Evolutionary conservation across 2,329 filamentous ascomycete genomes (phyloP), one percentile per base, ranked within the genome.

Genomic region (Penicillium sp.): DNA sequence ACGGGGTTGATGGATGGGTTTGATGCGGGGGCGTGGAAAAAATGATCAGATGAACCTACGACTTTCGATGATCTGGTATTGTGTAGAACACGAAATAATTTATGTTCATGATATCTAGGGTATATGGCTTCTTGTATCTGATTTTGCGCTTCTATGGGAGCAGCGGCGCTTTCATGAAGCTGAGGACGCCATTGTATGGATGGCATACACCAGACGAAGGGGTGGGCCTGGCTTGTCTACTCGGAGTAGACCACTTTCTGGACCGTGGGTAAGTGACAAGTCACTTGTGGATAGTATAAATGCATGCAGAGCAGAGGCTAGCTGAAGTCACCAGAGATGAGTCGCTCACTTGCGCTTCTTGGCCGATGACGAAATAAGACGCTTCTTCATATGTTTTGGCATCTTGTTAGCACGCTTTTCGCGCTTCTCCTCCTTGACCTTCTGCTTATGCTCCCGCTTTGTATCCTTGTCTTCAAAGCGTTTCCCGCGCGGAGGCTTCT

Each of bases 371-470:
- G 73, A 68, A 11, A 76, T 69, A 19, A 76, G 67, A 2, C 69
- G 69, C 83, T 97, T 98, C 85, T 99, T 99, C 38, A 97, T 68
- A 75, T 96, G 88, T 81, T 99, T 99, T 0, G 95, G 94, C 80
- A 99, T 96, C 83, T 99, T 99, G 4, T 91, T 91, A 77, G 94
- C 92, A 63, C 95, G 84, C 82, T 96, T 93, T 77, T 97, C 93
- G 41, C 92, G 88, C 82, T 97, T 97, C 72, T 93, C 94, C 72
- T 97, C 94, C 80, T 98, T 99, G 69, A 97, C 90, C 1, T 90
- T 90, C 75, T 88, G 86, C 77, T 99, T 99, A 77, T 97, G 95
- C 67, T 87, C 88, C 68, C 89, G 90, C 77, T 97, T 98, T 62
- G 87, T 87, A 13, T 97, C 92, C 79, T 97, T 97, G 71, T 97